Evolutionary conservation across 2,329 filamentous ascomycete genomes (phyloP).

Genomic region (Pseudodiploospora longispora): DNA sequence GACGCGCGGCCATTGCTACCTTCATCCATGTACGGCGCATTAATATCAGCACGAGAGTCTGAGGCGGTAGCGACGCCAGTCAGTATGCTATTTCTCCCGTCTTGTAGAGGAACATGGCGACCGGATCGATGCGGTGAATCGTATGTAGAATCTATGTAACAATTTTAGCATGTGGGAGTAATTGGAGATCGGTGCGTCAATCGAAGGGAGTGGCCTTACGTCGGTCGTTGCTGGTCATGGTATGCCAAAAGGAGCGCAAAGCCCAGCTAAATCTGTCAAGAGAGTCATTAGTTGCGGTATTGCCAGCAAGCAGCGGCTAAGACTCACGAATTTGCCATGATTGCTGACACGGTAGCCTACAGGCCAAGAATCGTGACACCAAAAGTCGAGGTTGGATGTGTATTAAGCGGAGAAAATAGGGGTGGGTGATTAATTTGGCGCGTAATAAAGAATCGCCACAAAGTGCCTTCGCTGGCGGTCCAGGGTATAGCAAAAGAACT

Average conservation of each 20-base stretch:
- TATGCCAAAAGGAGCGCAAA: constrained; percentile 92
- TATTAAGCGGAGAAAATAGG: too few species aligned
- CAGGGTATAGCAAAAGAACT: too few species aligned
- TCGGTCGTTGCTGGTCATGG: constrained; percentile 66
- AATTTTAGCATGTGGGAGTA: constrained; percentile 1
- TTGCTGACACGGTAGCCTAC: constrained; percentile 1
- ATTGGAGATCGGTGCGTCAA: not conserved
- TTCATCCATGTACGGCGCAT: constrained; percentile 71
- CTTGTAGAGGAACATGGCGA: constrained; percentile 79
- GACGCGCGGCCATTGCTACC: constrained; percentile 38
- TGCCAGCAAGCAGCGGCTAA: not conserved
- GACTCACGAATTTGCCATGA: constrained; percentile 16
- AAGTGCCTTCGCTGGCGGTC: too few species aligned
- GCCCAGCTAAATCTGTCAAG: constrained; percentile 53
- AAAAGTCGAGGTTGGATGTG: too few species aligned
- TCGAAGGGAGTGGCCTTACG: constrained; percentile 36
- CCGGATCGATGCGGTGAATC: constrained; percentile 91
- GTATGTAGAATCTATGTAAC: constrained; percentile 67
- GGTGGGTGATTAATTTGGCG: too few species aligned
- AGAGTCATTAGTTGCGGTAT: constrained; percentile 1
- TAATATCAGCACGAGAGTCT: constrained; percentile 81
- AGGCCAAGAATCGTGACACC: not conserved
- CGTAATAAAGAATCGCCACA: too few species aligned
- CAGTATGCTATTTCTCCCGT: constrained; percentile 72
- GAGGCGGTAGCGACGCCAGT: constrained; percentile 83